phyloP scores from a whole-genome alignment of 192 early-diverging fungal species.

The Rhizophagus sp. region DNA sequence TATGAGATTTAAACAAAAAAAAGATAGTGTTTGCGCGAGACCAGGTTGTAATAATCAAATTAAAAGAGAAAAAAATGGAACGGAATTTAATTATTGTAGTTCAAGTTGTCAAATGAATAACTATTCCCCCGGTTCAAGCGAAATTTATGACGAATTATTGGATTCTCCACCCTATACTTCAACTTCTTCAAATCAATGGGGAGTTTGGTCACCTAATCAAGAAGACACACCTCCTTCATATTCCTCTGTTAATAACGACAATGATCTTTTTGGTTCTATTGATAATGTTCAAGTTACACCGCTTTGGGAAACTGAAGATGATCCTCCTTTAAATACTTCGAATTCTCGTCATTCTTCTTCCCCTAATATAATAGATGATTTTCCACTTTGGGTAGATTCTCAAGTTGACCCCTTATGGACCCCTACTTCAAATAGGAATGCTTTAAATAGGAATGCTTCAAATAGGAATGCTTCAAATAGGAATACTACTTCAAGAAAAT shows the following conservation, averaged over 20 bases:
- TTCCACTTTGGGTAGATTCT: neutral
- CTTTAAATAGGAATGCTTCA: no score
- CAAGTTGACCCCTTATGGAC: neutral
- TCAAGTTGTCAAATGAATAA: neutral
- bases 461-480: no score
- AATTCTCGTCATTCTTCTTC: neutral
- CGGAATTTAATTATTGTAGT: conserved; percentile 8
- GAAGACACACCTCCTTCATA: neutral
- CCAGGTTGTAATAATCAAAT: neutral
- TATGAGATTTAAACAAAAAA: neutral
- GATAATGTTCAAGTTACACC: neutral
- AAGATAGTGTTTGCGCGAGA: neutral
- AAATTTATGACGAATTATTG: neutral
- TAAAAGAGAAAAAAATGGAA: conserved; percentile 5
- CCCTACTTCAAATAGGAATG: neutral
- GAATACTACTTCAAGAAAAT: neutral
- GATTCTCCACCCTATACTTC: neutral
- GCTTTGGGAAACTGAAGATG: neutral
- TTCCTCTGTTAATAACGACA: neutral
- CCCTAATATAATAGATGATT: neutral
- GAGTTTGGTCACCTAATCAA: neutral
- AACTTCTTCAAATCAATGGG: neutral
- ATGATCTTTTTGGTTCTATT: neutral
- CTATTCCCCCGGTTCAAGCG: neutral
- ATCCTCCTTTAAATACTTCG: neutral